These are phyloP conservation scores for Pyronema domesticum DNA, from an alignment of 495 filamentous ascomycete genomes.

Conservation along the genomic window DNA sequence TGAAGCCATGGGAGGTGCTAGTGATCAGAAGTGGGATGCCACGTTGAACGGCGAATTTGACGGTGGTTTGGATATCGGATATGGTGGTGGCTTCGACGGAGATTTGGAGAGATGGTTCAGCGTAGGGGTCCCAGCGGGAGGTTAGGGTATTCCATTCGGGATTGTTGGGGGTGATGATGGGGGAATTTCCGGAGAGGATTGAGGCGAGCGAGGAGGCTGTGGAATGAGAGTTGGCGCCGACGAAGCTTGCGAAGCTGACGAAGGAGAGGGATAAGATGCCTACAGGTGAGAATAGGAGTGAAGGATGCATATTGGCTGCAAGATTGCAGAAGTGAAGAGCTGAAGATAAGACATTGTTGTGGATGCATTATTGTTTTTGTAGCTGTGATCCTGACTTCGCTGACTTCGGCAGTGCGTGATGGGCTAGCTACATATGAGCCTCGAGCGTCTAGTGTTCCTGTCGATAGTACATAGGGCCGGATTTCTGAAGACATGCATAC, in stretches of 20 bases:
- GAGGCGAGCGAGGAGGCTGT: background rate
- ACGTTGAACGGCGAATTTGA: background rate
- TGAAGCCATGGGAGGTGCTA: background rate
- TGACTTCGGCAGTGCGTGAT: no score
- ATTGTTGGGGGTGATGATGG: background rate
- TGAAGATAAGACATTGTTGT: no score
- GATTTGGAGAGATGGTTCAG: background rate
- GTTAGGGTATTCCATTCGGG: background rate
- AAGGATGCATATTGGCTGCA: no score
- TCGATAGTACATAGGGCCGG: no score
- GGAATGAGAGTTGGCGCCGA: background rate
- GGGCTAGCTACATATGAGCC: no score
- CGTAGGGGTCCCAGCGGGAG: slow-evolving; percentile 1
- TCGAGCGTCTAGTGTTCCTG: no score
- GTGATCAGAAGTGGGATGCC: slow-evolving; percentile 20
- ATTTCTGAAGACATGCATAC: no score
- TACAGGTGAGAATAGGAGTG: no score
- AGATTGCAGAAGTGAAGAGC: no score
- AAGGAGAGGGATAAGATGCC: background rate
- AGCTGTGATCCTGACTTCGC: no score
- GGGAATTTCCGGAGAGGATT: background rate
- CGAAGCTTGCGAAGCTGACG: background rate
- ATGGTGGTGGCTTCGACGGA: background rate
- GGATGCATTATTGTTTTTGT: no score
- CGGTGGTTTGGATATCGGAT: background rate